Evolutionary conservation across 306 rosid species (phyloP).

Genomic region (Prunus persica): Prunus_persica_NCBIv2 NC_034015.1:17461501-17462000

Average conservation of each 20-base stretch:
- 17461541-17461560: slow-evolving; percentile 99
- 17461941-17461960: slow-evolving; percentile 99
- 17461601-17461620: slow-evolving; percentile 96
- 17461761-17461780: slow-evolving; percentile 99
- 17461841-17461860: slow-evolving; percentile 91
- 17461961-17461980: slow-evolving; percentile 98
- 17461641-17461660: slow-evolving; percentile 35
- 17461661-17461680: slow-evolving; percentile 1
- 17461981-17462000: slow-evolving; percentile 98
- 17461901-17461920: slow-evolving; percentile 99
- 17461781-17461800: slow-evolving; percentile 99
- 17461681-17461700: slow-evolving; percentile 8
- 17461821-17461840: slow-evolving; percentile 97
- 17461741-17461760: slow-evolving; percentile 95
- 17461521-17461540: slow-evolving; percentile 99
- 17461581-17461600: slow-evolving; percentile 95
- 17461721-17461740: slow-evolving; percentile 97
- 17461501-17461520: slow-evolving; percentile 96
- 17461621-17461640: slow-evolving; percentile 99
- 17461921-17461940: slow-evolving; percentile 98
- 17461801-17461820: slow-evolving; percentile 99
- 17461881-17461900: slow-evolving; percentile 99
- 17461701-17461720: slow-evolving; percentile 25
- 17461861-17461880: slow-evolving; percentile 98
- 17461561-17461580: slow-evolving; percentile 98